Conservation (phyloP, 495 filamentous ascomycete species). For the Platismatia glauca region DNA sequence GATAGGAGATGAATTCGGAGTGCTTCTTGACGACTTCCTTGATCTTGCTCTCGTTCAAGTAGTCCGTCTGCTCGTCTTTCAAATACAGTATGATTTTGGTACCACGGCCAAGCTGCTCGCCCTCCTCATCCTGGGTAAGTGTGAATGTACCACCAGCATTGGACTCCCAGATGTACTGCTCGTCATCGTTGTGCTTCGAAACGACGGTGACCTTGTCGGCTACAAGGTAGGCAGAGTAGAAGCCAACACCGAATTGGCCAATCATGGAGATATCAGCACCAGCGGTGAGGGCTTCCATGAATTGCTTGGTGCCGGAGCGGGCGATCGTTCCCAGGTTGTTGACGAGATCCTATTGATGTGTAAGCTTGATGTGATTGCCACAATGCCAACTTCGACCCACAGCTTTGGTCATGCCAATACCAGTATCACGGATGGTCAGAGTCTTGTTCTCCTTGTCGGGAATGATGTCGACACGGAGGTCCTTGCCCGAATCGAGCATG, state of each 20-base stretch:
- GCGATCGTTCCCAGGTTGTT: conserved; percentile 99
- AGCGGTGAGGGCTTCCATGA: conserved; percentile 98
- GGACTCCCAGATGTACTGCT: conserved; percentile 99
- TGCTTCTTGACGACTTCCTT: conserved; percentile 99
- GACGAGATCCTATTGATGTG: conserved; percentile 71
- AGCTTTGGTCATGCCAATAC: conserved; percentile 99
- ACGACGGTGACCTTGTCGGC: conserved; percentile 91
- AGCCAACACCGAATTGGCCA: conserved; percentile 99
- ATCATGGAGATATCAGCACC: conserved; percentile 99
- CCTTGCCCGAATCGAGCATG: conserved; percentile 94
- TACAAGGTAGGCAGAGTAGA: conserved; percentile 99
- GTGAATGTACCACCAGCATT: conserved; percentile 96
- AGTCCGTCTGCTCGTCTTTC: conserved; percentile 98
- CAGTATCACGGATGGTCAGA: conserved; percentile 89
- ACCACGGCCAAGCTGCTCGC: conserved; percentile 83
- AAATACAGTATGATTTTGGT: conserved; percentile 97
- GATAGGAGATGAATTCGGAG: conserved; percentile 99
- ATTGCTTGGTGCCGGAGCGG: conserved; percentile 98
- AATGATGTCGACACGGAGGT: conserved; percentile 96
- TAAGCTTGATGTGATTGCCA: background rate
- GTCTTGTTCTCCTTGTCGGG: conserved; percentile 96
- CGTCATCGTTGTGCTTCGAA: conserved; percentile 98
- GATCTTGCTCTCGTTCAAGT: conserved; percentile 96
- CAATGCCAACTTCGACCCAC: conserved; percentile 47
- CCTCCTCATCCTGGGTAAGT: conserved; percentile 81